Evolutionary conservation across 495 filamentous ascomycete genomes (phyloP).

Genomic region (Darksidea phi): DNA sequence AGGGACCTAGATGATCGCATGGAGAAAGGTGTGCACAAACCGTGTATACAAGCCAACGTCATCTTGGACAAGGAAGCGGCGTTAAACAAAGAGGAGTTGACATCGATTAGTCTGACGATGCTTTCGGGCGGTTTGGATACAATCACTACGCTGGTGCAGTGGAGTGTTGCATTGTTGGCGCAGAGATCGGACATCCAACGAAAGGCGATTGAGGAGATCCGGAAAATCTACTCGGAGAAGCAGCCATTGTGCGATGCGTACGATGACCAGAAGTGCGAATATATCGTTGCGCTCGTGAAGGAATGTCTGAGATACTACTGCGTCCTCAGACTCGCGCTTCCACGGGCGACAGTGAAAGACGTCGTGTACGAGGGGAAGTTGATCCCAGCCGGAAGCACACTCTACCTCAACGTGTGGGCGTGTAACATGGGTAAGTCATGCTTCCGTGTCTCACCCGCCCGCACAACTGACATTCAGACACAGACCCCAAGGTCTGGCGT

Average conservation of each 20-base stretch:
- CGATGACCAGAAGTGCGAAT: conserved; percentile 62
- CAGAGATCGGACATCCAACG: conserved; percentile 60
- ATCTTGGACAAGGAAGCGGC: conserved; percentile 61
- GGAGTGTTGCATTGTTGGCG: conserved; percentile 60
- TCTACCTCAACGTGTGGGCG: conserved; percentile 66
- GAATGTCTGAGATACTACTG: conserved; percentile 62
- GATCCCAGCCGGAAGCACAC: conserved; percentile 60
- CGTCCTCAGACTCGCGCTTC: conserved; percentile 61
- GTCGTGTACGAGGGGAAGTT: conserved; percentile 55
- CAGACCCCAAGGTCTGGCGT: conserved; percentile 57
- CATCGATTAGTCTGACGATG: conserved; percentile 63
- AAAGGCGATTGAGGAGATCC: conserved; percentile 57
- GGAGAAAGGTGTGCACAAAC: conserved; percentile 57
- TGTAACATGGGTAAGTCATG: conserved; percentile 57
- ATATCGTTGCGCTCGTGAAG: conserved; percentile 58
- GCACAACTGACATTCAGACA: conserved; percentile 2
- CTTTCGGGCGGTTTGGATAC: conserved; percentile 63
- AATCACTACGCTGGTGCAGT: conserved; percentile 61
- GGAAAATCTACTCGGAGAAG: conserved; percentile 52
- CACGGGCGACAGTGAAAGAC: conserved; percentile 59
- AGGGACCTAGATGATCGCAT: conserved; percentile 56
- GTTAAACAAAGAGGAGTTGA: conserved; percentile 59
- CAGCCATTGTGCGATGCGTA: conserved; percentile 57
- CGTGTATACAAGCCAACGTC: conserved; percentile 65
- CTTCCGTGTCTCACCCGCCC: neutral